Evolutionary conservation across 306 rosid genomes (phyloP).

Genomic region (Fragaria nilgerrensis): DNA sequence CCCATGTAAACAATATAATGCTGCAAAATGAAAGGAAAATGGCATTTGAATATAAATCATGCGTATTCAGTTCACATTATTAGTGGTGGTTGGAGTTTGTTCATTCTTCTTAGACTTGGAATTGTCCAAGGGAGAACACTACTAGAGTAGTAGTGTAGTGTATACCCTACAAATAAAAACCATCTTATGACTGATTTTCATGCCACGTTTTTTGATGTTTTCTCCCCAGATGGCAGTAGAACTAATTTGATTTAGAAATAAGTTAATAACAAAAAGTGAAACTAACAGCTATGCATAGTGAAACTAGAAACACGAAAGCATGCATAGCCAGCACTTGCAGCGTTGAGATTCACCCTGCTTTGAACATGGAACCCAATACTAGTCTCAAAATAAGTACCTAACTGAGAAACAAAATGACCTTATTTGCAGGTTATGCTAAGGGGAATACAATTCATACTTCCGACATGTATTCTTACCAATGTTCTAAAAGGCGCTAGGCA

Average conservation of each 20-base stretch:
- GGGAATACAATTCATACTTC: neutral
- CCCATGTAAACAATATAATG: slow-evolving; percentile 72
- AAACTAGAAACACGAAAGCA: too few species aligned
- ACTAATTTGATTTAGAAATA: neutral
- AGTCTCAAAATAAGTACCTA: neutral
- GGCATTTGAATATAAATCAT: neutral
- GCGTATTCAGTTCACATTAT: neutral
- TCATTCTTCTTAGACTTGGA: too few species aligned
- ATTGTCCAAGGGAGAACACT: too few species aligned
- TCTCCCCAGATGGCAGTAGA: neutral
- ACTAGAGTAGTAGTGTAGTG: too few species aligned
- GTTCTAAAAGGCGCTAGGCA: too few species aligned
- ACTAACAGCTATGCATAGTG: neutral
- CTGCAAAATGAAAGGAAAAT: slow-evolving; percentile 26
- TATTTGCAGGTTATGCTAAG: neutral
- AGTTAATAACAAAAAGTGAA: neutral
- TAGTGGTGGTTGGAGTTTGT: too few species aligned
- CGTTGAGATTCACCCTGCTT: too few species aligned
- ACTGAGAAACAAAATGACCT: neutral
- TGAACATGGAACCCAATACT: too few species aligned
- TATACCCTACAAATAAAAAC: too few species aligned
- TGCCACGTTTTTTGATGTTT: too few species aligned
- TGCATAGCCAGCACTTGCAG: too few species aligned
- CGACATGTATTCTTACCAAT: neutral
- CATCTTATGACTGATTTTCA: too few species aligned